These are phyloP conservation scores for Termitomyces sp. DNA, from an alignment of 768 basidiomycete species.

Conservation along the genomic window DNA sequence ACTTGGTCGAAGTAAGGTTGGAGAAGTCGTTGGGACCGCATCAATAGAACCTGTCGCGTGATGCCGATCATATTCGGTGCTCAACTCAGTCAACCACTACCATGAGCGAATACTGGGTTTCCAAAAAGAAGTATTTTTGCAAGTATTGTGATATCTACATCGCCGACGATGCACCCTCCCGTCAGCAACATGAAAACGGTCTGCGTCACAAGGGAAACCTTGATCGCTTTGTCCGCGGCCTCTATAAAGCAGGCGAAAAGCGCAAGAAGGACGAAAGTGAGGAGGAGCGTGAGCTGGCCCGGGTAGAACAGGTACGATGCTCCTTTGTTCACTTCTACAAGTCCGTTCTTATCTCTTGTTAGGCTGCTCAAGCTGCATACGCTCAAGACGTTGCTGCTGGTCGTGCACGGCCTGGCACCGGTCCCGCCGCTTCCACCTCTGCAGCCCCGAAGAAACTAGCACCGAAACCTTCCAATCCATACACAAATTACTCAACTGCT, in stretches of 20 bases:
- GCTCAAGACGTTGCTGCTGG: constrained; percentile 76
- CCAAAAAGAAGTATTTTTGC: constrained; percentile 90
- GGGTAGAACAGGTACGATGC: constrained; percentile 70
- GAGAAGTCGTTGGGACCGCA: not conserved
- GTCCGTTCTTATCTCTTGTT: not conserved
- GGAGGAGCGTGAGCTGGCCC: constrained; percentile 81
- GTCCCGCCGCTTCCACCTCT: constrained; percentile 30
- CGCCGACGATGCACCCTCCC: constrained; percentile 91
- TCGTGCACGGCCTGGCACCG: constrained; percentile 35
- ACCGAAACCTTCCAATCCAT: constrained; percentile 57
- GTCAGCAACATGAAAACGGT: constrained; percentile 89
- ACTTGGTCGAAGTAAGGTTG: not conserved
- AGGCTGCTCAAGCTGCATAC: constrained; percentile 82
- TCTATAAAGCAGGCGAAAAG: constrained; percentile 93
- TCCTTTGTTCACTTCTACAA: not conserved
- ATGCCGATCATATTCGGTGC: not conserved
- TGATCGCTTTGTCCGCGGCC: constrained; percentile 85
- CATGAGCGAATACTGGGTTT: constrained; percentile 94
- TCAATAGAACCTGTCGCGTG: not conserved
- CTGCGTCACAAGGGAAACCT: constrained; percentile 92
- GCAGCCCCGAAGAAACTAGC: constrained; percentile 36
- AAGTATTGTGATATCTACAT: constrained; percentile 98
- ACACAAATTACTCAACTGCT: constrained; percentile 85
- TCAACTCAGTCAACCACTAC: constrained; percentile 6
- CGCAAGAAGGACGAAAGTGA: constrained; percentile 81